Conservation (phyloP, 2,329 filamentous ascomycete genomes). For the Aspergillus piperis region DNA sequence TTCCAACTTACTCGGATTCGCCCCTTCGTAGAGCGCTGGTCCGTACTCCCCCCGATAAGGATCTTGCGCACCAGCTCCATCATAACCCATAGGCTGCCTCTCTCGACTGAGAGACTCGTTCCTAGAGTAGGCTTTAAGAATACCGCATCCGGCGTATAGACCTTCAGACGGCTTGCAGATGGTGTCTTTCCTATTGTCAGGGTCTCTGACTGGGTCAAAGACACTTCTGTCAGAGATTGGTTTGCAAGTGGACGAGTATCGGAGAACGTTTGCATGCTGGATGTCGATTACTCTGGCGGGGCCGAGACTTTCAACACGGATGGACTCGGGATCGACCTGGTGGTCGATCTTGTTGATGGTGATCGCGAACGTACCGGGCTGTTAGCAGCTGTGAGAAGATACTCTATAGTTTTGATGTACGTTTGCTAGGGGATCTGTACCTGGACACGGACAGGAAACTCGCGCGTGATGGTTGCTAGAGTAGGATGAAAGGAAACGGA, state of each 20-base stretch:
- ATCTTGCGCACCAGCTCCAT: no score
- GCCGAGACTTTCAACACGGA: constrained; percentile 63
- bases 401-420: no score
- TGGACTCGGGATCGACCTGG: constrained; percentile 56
- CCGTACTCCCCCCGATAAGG: no score
- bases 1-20: constrained; percentile 6
- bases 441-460: constrained; percentile 58
- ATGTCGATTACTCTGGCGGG: constrained; percentile 64
- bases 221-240: constrained; percentile 9
- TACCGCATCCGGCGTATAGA: no score
- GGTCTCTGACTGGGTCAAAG: no score
- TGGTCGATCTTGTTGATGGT: constrained; percentile 58
- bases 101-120: no score
- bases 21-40: constrained; percentile 17
- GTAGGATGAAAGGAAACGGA: constrained; percentile 65
- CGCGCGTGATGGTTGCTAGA: constrained; percentile 61
- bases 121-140: no score
- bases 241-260: constrained; percentile 49
- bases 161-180: no score
- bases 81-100: no score
- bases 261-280: constrained; percentile 59
- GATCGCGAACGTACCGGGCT: constrained; percentile 60
- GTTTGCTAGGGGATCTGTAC: constrained; percentile 23
- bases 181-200: no score
- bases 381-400: no score